Evolutionary conservation across 2,329 filamentous ascomycete species (phyloP).

Genomic region (Penicillium sp.): DNA sequence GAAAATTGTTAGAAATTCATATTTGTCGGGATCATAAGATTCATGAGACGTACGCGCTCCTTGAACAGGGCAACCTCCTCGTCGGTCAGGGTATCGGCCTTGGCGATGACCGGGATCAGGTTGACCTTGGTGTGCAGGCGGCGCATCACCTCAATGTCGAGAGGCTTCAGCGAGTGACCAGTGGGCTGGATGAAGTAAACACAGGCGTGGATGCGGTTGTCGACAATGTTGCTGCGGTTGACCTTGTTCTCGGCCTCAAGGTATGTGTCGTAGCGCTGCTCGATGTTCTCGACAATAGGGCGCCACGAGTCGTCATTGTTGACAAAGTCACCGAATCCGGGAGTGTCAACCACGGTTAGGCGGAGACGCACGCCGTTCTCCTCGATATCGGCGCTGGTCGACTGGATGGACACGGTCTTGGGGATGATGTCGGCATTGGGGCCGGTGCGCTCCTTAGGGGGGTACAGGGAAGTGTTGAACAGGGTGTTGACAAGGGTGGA

Average conservation of each 20-base stretch:
- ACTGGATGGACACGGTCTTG: constrained; percentile 95
- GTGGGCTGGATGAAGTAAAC: constrained; percentile 99
- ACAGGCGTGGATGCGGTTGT: constrained; percentile 98
- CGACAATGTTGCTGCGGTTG: constrained; percentile 99
- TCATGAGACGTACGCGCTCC: constrained; percentile 70
- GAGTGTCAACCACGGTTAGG: constrained; percentile 94
- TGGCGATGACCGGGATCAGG: constrained; percentile 97
- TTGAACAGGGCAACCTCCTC: constrained; percentile 96
- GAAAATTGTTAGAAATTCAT: neutral
- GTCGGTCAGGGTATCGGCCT: constrained; percentile 95
- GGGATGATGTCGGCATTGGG: constrained; percentile 97
- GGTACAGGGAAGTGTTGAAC: constrained; percentile 99
- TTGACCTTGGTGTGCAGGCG: constrained; percentile 99
- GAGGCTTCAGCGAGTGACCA: constrained; percentile 94
- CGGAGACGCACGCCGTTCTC: constrained; percentile 97
- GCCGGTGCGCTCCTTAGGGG: constrained; percentile 96
- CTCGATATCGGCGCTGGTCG: constrained; percentile 94
- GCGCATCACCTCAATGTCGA: constrained; percentile 99
- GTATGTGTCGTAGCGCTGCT: constrained; percentile 98
- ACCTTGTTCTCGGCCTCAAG: constrained; percentile 99
- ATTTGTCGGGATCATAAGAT: neutral
- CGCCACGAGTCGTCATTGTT: constrained; percentile 99
- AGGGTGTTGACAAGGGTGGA: constrained; percentile 98
- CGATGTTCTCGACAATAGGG: constrained; percentile 98
- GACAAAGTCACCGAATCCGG: constrained; percentile 97